A percentile compares a stretch with the other conserved stretches of the same genome.
phyloP scores from a whole-genome alignment of 805 yeast genomes.

The Yarrowia alimentaria region DNA sequence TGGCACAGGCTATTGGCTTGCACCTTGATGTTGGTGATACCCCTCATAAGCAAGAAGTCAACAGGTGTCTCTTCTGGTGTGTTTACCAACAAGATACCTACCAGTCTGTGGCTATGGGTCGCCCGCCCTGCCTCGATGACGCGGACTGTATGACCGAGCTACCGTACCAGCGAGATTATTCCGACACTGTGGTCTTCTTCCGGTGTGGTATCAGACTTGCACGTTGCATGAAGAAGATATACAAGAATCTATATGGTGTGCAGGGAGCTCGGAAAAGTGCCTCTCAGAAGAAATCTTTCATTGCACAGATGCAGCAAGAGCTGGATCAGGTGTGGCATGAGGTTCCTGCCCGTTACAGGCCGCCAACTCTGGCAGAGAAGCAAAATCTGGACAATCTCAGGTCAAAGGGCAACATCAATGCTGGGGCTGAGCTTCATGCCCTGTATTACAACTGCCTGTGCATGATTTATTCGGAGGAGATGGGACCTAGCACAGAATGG shows the following conservation, averaged over 20 bases:
- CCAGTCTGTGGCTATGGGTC: slow-evolving; percentile 18
- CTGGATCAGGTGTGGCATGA: slow-evolving; percentile 22
- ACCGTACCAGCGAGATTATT: slow-evolving; percentile 12
- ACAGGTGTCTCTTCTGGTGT: slow-evolving; percentile 17
- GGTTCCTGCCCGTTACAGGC: slow-evolving; percentile 9
- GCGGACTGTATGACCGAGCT: slow-evolving; percentile 18
- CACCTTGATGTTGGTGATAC: slow-evolving; percentile 15
- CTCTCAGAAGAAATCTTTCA: not conserved
- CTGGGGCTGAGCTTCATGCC: slow-evolving; percentile 15
- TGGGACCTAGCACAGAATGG: slow-evolving; percentile 4
- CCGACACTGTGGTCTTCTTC: slow-evolving; percentile 8
- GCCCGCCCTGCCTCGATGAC: slow-evolving; percentile 12
- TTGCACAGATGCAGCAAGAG: slow-evolving; percentile 23
- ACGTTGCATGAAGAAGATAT: slow-evolving; percentile 2
- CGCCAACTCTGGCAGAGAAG: slow-evolving; percentile 14
- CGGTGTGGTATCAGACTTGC: slow-evolving; percentile 6
- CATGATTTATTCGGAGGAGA: slow-evolving; percentile 10
- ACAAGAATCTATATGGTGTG: slow-evolving; percentile 11
- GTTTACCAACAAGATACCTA: slow-evolving; percentile 16
- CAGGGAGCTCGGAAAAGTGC: slow-evolving; percentile 12
- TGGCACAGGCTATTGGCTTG: slow-evolving; percentile 10
- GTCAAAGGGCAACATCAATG: slow-evolving; percentile 21
- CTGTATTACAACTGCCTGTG: slow-evolving; percentile 18
- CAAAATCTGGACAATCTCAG: slow-evolving; percentile 19
- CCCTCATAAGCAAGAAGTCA: slow-evolving; percentile 3